Evolutionary conservation across 805 yeast genomes (phyloP).

Genomic region (Candida pini): DNA sequence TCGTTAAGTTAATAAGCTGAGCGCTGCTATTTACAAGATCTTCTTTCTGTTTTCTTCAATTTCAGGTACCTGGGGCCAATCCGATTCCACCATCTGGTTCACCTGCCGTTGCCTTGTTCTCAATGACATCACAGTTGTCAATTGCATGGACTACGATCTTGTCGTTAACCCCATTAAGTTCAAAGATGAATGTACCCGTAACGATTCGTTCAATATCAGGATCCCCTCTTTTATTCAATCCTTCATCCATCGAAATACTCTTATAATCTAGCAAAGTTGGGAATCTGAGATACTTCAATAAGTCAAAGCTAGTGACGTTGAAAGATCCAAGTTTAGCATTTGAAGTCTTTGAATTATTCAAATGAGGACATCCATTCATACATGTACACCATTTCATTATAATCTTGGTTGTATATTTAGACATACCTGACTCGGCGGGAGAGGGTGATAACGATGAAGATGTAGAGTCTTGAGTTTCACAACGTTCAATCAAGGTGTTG

Average conservation of each 20-base stretch:
- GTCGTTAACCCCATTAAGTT: conserved; percentile 51
- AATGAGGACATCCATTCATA: conserved; percentile 44
- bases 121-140: conserved; percentile 59
- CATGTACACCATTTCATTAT: conserved; percentile 56
- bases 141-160: conserved; percentile 57
- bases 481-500: conserved; percentile 14
- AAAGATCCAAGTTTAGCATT: conserved; percentile 24
- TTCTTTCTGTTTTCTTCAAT: no score
- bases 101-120: conserved; percentile 27
- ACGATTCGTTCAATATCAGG: conserved; percentile 34
- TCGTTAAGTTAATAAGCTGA: conserved; percentile 1
- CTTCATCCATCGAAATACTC: not conserved
- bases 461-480: not conserved
- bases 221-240: not conserved
- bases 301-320: conserved; percentile 15
- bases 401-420: conserved; percentile 42
- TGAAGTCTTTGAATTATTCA: conserved; percentile 24
- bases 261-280: not conserved
- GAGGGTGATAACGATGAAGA: no score
- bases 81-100: conserved; percentile 10
- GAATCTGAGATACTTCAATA: conserved; percentile 6
- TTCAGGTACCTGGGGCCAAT: conserved; percentile 16
- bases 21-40: no score
- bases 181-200: conserved; percentile 60
- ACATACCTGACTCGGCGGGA: conserved; percentile 23